A percentile compares a stretch with the other conserved stretches of the same genome.
Conservation (phyloP, 176 grass and related monocot species). For the Avena insularis region DNA sequence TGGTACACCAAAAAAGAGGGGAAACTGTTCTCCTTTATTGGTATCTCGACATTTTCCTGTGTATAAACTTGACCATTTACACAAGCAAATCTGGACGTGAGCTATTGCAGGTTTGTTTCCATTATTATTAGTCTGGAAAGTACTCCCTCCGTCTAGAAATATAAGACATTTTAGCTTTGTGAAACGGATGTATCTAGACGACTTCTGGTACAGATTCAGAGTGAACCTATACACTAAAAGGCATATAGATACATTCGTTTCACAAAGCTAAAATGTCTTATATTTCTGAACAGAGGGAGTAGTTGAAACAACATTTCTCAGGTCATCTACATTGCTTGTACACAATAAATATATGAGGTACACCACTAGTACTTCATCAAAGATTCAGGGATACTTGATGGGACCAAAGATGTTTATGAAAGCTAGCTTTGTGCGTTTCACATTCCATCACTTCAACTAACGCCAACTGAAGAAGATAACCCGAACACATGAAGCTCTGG, state of each 20-base stretch:
- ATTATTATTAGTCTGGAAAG: no score
- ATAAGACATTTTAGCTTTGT: no score
- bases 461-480: not conserved
- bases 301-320: not conserved
- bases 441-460: conserved; percentile 1
- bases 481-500: not conserved
- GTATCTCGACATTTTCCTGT: not conserved
- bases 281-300: no score
- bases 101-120: not conserved
- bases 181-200: no score
- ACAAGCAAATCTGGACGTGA: not conserved
- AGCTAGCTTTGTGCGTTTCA: not conserved
- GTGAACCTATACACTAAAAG: no score
- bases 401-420: not conserved
- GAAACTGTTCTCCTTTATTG: not conserved
- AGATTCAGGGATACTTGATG: not conserved
- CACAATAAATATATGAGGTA: not conserved
- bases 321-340: not conserved
- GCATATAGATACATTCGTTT: no score
- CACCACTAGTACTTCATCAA: not conserved
- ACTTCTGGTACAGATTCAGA: no score
- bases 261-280: no score
- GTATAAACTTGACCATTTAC: not conserved
- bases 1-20: not conserved
- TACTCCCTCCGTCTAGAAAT: no score